Evolutionary conservation across 192 early-diverging fungal genomes (phyloP), one percentile per base, ranked within the genome.

Genomic region (Entrophospora sp.): DNA sequence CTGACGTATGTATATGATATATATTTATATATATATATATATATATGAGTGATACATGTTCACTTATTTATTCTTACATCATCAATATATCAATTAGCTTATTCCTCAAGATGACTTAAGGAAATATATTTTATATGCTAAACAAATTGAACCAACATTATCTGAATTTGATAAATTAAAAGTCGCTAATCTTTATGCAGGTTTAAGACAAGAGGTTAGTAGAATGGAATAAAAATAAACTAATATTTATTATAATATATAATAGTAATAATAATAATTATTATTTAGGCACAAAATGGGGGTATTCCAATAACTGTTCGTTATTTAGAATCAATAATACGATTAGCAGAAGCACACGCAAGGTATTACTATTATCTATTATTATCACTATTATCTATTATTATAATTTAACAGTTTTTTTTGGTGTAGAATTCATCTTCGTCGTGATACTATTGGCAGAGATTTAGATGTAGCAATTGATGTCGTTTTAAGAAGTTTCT

Each of bases 401-500:
- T 30, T 32, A 28, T 27, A 34, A 12, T 28, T 46, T 13, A 31
- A 20, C 22, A 3, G 6, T 22, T 20, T 49, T 31, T 24, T 34
- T 8, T 49, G 27, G 13, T n/a, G 27, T 36, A 64, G 61, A 61
- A 96, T 98, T 93, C 96, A 98, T 64, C 76, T 98, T 63, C 88
- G 93, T 34, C 91, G 93, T 69, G 85, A 88, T 62, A 94, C 95
- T 1, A 84, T 88, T 34, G 83, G 87, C 35, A 92, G 91, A 72
- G 96, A 98, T 71, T 79, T 98, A 9, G 91, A 98, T 64, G 85
- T 92, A 61, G 96, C 96, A 0, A 95, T 95, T 67, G 80, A 87
- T 12, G 91, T 94, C 5, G 89, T 88, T 37, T 72, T 98, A 55
- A 84, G 91, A 68, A 87, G 85, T 35, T 98, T 98, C 73, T 90